phyloP scores from a whole-genome alignment of 352 stramenopile genomes.

The Globisporangium orthogonon region DNA sequence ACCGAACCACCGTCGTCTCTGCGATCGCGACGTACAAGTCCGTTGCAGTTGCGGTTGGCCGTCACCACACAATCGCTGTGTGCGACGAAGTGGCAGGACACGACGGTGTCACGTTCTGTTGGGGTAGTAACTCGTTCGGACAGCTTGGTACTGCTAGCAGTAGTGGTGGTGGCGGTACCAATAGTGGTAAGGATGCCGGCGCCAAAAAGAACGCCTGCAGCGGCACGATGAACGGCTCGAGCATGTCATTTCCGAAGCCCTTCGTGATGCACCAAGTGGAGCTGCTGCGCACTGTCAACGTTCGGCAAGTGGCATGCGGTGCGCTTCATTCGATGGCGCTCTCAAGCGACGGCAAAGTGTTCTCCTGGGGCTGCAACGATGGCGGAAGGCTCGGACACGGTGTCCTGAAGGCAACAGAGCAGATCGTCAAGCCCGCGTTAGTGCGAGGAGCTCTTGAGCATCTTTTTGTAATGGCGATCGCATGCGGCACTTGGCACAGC shows the following conservation, averaged over 20 bases:
- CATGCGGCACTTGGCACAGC: conserved; percentile 72
- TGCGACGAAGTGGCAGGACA: conserved; percentile 63
- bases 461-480: conserved; percentile 41
- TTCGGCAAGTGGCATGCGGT: conserved; percentile 86
- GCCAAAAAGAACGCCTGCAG: neutral
- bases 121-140: conserved; percentile 69
- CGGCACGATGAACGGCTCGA: conserved; percentile 7
- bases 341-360: conserved; percentile 82
- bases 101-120: conserved; percentile 60
- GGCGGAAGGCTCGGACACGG: conserved; percentile 53
- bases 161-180: neutral
- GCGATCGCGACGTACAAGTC: conserved; percentile 55
- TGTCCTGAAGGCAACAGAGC: conserved; percentile 4
- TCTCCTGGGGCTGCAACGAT: conserved; percentile 93
- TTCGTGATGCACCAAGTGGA: conserved; percentile 56
- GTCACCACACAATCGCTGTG: conserved; percentile 55
- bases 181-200: neutral
- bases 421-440: conserved; percentile 22
- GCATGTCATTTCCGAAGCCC: conserved; percentile 35
- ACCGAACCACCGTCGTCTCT: conserved; percentile 43
- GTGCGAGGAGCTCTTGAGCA: conserved; percentile 26
- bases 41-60: conserved; percentile 47
- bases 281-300: conserved; percentile 29
- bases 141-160: conserved; percentile 39
- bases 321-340: conserved; percentile 89